Evolutionary conservation across 495 filamentous ascomycete genomes (phyloP).

Genomic region (Staphylotrichum longicolle): DNA sequence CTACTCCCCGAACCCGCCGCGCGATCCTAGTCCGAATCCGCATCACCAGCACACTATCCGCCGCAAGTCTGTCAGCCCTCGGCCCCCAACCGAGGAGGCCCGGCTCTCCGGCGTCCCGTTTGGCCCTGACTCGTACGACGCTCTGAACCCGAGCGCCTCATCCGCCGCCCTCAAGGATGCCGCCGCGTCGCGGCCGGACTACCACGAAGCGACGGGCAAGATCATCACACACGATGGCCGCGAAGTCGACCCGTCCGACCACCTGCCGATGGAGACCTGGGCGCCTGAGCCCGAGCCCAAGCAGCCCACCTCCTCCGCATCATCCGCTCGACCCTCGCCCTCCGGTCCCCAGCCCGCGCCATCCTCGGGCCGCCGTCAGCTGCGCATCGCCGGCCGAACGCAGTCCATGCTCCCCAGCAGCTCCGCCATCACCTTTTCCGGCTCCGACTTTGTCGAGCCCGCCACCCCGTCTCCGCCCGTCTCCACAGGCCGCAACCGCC

Average conservation of each 20-base stretch:
- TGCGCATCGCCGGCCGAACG: constrained; percentile 32
- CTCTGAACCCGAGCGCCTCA: constrained; percentile 60
- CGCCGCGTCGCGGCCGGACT: constrained; percentile 32
- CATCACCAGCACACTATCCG: constrained; percentile 53
- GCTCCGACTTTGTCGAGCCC: constrained; percentile 28
- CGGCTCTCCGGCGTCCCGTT: constrained; percentile 70
- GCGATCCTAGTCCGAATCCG: constrained; percentile 29
- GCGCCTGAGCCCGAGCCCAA: constrained; percentile 90
- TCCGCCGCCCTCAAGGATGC: constrained; percentile 35
- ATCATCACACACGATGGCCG: constrained; percentile 83
- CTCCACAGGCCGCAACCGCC: constrained; percentile 50
- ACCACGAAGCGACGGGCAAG: constrained; percentile 50
- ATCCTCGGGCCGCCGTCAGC: constrained; percentile 31
- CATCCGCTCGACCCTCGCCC: constrained; percentile 48
- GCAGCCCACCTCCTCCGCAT: constrained; percentile 48
- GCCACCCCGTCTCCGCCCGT: constrained; percentile 22
- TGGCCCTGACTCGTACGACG: constrained; percentile 83
- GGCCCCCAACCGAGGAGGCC: constrained; percentile 56
- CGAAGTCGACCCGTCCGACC: constrained; percentile 88
- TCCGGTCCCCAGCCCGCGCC: constrained; percentile 49
- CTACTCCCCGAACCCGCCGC: constrained; percentile 57
- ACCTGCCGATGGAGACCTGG: constrained; percentile 87
- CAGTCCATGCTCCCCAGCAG: constrained; percentile 26
- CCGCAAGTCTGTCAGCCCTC: constrained; percentile 76
- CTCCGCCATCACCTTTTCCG: constrained; percentile 15